phyloP scores from a whole-genome alignment of 2,329 filamentous ascomycete species.

The Dactylonectria estremocensis region DNA sequence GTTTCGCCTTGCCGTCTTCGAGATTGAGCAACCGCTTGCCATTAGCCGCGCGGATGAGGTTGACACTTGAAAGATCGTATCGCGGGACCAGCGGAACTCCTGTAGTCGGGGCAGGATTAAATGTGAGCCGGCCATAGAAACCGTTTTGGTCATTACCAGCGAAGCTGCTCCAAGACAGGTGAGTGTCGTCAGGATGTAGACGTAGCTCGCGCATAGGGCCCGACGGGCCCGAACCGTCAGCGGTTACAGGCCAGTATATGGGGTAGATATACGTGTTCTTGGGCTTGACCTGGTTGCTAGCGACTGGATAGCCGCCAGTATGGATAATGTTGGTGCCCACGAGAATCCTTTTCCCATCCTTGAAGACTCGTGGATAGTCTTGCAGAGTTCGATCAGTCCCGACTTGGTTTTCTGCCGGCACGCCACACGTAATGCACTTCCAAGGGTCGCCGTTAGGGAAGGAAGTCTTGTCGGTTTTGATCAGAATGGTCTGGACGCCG shows the following conservation, averaged over 20 bases:
- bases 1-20: neutral
- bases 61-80: neutral
- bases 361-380: slow-evolving; percentile 61
- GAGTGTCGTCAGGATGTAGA: neutral
- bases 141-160: neutral
- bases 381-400: neutral
- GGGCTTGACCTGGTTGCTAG: neutral
- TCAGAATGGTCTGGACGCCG: neutral
- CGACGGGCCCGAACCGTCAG: neutral
- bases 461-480: neutral
- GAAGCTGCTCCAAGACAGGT: neutral
- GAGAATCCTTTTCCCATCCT: slow-evolving; percentile 51
- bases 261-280: neutral
- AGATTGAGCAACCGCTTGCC: neutral
- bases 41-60: neutral
- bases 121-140: neutral
- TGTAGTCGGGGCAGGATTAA: neutral
- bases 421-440: neutral
- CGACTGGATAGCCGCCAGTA: neutral
- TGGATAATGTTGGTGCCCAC: neutral
- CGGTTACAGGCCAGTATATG: neutral
- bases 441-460: neutral
- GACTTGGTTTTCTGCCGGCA: neutral
- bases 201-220: neutral
- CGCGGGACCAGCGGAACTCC: neutral